Evolutionary conservation across 495 filamentous ascomycete genomes (phyloP), one percentile per base, ranked within the genome.

Genomic region (Aspergillus funiculosus): DNA sequence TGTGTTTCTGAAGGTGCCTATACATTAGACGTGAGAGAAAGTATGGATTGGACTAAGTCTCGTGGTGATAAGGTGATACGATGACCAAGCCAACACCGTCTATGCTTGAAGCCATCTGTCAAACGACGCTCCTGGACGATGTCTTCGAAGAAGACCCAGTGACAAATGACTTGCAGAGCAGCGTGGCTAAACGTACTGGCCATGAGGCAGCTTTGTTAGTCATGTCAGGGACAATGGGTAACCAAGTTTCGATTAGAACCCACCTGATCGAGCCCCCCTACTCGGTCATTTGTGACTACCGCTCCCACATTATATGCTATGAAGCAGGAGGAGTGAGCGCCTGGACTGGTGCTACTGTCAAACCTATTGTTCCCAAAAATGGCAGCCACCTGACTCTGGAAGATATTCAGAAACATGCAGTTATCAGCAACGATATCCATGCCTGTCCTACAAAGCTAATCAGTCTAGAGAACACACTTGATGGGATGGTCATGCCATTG

Each of bases 151-250:
- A 91, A 63, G 90, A 94, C 61, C 74, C 80, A 0, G 88, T 86
- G 0, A 95, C 90, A 19, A 79, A 71, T 29, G 70, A 76, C 40
- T 78, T 96, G 28, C 83, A 88, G 62, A 58, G 69, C 25, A 80
- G 84, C 50, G 70, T 92, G 15, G 84, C 87, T 20, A 60, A 70
- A 21, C 72, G 90, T 4, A 80, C 87, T 2, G 75, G 75, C 51
- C 87, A 92, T 58, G 79, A 86, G 45, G 80, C 79, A 22, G 81
- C 76, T 1, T 43, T 71, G 20, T 78, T 95, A 31, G 88, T 95
- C 17, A 70, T 92, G 37, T 89, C 84, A 0, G 91, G 91, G 3
- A 95, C 91, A 13, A 94, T 95, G 87, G 91, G 71, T 2, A 78
- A 78, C 54, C 74, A 77, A 50, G 58, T 78, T 4, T 60, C 68